These are phyloP conservation scores for Angomonas deanei DNA, from an alignment of 208 protist genomes.

Conservation along the genomic window DNA sequence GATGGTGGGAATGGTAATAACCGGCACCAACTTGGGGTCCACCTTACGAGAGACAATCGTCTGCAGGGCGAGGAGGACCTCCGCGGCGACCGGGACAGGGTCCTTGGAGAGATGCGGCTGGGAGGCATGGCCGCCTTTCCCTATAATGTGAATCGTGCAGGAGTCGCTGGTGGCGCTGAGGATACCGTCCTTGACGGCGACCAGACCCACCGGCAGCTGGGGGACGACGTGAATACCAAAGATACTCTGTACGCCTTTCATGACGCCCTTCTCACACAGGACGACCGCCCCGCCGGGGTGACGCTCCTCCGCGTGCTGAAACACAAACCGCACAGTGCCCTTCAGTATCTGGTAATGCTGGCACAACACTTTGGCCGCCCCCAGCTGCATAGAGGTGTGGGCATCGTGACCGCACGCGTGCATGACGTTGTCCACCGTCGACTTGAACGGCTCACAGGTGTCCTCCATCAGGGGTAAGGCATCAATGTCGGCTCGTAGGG, in stretches of 20 bases:
- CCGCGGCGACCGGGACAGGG: slow-evolving; percentile 53
- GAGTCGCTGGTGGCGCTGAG: slow-evolving; percentile 28
- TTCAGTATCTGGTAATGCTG: slow-evolving; percentile 31
- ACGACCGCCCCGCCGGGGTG: slow-evolving; percentile 50
- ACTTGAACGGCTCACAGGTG: slow-evolving; percentile 56
- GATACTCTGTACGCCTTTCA: slow-evolving; percentile 53
- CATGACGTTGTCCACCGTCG: slow-evolving; percentile 49
- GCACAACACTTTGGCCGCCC: slow-evolving; percentile 63
- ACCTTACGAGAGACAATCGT: slow-evolving; percentile 55
- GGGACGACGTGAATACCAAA: slow-evolving; percentile 41
- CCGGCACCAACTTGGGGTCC: slow-evolving; percentile 27
- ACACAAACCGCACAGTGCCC: slow-evolving; percentile 65
- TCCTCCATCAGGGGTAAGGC: slow-evolving; percentile 63
- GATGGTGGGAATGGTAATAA: slow-evolving; percentile 50
- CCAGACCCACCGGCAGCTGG: slow-evolving; percentile 22
- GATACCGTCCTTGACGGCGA: slow-evolving; percentile 21
- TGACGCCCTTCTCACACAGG: slow-evolving; percentile 35
- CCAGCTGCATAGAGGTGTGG: slow-evolving; percentile 66
- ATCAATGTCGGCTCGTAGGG: slow-evolving; percentile 66
- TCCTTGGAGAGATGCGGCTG: slow-evolving; percentile 49
- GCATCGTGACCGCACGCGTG: slow-evolving; percentile 70
- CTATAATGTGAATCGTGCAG: slow-evolving; percentile 49
- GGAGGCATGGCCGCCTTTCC: slow-evolving; percentile 50
- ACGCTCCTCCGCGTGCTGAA: slow-evolving; percentile 69
- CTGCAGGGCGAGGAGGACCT: slow-evolving; percentile 47